Base-by-base conservation (phyloP, 2,329 filamentous ascomycete genomes). In the Myriosclerotinia scirpicola region DNA sequence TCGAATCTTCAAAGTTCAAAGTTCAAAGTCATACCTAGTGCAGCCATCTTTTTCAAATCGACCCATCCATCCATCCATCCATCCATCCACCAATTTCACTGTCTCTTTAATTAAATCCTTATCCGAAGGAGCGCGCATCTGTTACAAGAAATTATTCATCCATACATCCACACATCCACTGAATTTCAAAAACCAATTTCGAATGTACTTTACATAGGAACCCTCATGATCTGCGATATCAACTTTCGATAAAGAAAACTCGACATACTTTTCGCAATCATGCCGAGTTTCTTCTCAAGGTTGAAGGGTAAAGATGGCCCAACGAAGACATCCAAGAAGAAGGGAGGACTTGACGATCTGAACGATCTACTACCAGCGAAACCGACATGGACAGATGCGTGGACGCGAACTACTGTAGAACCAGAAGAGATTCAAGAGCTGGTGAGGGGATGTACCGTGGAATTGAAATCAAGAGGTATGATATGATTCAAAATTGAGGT, bases 381-480 rank as follows among this genome's bases (percentile, higher is more conserved):
- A 79, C 91, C 90, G 66, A 85, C 85, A 78, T 97, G 92, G 90
- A 90, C 92, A 69, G 91, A 97, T 77, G 90, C 92, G 70, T 99
- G 93, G 87, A 84, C 87, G 69, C 90, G 94, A 75, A 91, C 85
- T 65, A 86, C 88, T 56, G 89, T 99, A 71, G 89, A 92, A 64
- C 90, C 93, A 6, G 92, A 97, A 72, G 95, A 99, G 80, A 88
- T 99, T 58, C 89, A 93, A 74, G 93, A 97, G 76, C 81, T 99
- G 69, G 83, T 98, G 62, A 86, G 88, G 76, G 87, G 88, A 71
- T 97, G 93, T 80, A 96, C 93, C 14, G 84, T 88, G 66, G 95
- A 99, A 81, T 86, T 99, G 78, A 99, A 98, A 81, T 90, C 90
- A 68, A 87, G 93, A 91, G 94, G 94, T 97, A 87, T 73, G 86